These are phyloP conservation scores for Fraxinus latifolia DNA, from an alignment of 305 asterid genomes.

Conservation along the genomic window DNA sequence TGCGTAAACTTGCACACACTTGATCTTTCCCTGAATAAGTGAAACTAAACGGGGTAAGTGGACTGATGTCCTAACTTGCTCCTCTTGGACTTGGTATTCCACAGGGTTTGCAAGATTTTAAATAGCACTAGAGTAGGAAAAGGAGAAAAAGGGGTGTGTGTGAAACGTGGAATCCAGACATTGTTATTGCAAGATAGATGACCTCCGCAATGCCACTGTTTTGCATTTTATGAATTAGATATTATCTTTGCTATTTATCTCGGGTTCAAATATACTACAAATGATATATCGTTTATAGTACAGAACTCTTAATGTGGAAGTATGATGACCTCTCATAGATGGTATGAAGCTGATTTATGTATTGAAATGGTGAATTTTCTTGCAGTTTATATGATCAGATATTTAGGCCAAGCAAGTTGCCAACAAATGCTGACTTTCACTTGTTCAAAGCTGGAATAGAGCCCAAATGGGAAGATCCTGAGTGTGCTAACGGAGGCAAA, in stretches of 20 bases:
- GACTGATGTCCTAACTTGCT: background rate
- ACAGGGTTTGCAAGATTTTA: background rate
- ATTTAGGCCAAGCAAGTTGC: slow-evolving; percentile 76
- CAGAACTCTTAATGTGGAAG: background rate
- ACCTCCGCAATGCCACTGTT: background rate
- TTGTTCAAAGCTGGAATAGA: slow-evolving; percentile 80
- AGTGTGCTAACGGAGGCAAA: slow-evolving; percentile 93
- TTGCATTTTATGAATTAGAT: background rate
- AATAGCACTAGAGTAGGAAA: background rate
- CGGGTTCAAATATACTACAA: background rate
- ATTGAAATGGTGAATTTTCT: slow-evolving; percentile 13
- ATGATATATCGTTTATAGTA: background rate
- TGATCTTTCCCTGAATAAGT: background rate
- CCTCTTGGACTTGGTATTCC: background rate
- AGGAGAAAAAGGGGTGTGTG: background rate
- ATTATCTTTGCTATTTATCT: background rate
- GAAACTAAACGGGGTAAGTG: background rate
- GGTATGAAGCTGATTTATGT: slow-evolving; percentile 5
- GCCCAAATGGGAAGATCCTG: slow-evolving; percentile 99
- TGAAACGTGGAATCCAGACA: background rate
- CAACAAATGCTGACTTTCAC: slow-evolving; percentile 74
- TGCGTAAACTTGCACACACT: background rate
- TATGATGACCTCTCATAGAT: background rate
- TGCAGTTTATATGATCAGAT: slow-evolving; percentile 84
- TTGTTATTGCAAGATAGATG: background rate